These are phyloP conservation scores for Hanseniaspora vineae DNA, from an alignment of 805 yeast genomes.

Conservation along the genomic window DNA sequence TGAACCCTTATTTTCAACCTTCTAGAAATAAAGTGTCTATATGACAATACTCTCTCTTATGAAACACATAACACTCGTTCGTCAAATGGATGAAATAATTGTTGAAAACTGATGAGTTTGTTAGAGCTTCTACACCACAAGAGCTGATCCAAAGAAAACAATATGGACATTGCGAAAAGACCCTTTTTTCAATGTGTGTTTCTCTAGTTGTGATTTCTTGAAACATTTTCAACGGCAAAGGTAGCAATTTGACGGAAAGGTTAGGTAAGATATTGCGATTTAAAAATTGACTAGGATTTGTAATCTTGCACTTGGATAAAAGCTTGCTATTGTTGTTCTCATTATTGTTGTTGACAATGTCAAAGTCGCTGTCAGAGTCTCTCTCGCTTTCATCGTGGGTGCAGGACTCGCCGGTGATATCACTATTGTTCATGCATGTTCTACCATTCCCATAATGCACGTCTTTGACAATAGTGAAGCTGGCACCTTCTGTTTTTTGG, in stretches of 20 bases:
- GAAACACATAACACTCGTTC: background rate
- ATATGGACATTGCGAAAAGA: conserved; percentile 10
- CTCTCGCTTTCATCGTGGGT: background rate
- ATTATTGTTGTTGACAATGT: background rate
- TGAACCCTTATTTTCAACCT: background rate
- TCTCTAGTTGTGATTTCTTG: conserved; percentile 8
- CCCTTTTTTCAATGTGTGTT: conserved; percentile 4
- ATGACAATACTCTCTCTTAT: background rate
- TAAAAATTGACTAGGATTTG: conserved; percentile 1
- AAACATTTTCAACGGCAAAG: conserved; percentile 10
- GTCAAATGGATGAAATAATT: background rate
- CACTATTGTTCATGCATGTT: too few species aligned
- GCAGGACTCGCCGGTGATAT: background rate
- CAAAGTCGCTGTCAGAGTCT: background rate
- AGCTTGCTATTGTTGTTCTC: background rate
- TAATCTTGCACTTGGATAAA: background rate
- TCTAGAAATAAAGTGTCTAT: background rate
- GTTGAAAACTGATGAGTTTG: background rate
- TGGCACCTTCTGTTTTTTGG: background rate
- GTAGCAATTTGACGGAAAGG: conserved; percentile 8
- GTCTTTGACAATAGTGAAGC: background rate
- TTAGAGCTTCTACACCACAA: conserved; percentile 10
- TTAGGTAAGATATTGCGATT: conserved; percentile 7
- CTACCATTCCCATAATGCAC: background rate
- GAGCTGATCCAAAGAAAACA: conserved; percentile 11